A percentile compares a stretch with the other conserved stretches of the same genome.
Conservation (phyloP, 2,329 filamentous ascomycete genomes). For the Talaromyces sp. region DNA sequence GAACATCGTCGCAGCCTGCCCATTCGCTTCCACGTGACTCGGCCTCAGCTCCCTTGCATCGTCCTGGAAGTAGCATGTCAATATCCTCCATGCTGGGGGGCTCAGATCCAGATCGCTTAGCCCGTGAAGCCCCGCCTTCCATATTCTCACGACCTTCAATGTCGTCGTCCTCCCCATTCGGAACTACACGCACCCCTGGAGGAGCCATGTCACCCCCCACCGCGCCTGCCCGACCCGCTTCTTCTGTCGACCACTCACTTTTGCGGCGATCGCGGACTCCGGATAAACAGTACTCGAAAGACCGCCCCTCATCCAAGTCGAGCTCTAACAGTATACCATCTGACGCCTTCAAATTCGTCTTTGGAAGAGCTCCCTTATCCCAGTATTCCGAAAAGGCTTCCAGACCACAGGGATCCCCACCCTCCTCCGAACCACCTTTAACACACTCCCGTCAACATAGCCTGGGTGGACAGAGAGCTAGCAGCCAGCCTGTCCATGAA, state of each 20-base stretch:
- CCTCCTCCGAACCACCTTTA: constrained; percentile 30
- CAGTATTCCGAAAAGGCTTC: constrained; percentile 33
- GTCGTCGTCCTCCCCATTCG: constrained; percentile 27
- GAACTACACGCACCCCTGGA: constrained; percentile 26
- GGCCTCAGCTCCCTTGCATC: constrained; percentile 48
- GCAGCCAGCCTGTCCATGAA: constrained; percentile 36
- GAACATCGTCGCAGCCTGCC: constrained; percentile 34
- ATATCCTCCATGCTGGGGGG: constrained; percentile 70
- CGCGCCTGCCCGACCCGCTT: constrained; percentile 38
- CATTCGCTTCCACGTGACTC: constrained; percentile 50
- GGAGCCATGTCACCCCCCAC: constrained; percentile 41
- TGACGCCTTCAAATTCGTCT: constrained; percentile 31
- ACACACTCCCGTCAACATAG: constrained; percentile 38
- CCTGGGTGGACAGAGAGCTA: constrained; percentile 40
- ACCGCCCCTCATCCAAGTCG: constrained; percentile 33
- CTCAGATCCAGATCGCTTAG: constrained; percentile 43
- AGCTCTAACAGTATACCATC: constrained; percentile 29
- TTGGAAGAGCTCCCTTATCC: constrained; percentile 25
- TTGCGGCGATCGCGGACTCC: constrained; percentile 68
- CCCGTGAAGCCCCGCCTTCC: constrained; percentile 43
- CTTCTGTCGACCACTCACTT: constrained; percentile 54
- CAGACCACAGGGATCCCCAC: constrained; percentile 30
- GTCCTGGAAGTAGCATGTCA: constrained; percentile 64
- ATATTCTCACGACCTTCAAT: constrained; percentile 45
- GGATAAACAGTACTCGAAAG: constrained; percentile 59